phyloP scores from a whole-genome alignment of 1,139 yeast genomes.

The Geotrichum siamense region DNA sequence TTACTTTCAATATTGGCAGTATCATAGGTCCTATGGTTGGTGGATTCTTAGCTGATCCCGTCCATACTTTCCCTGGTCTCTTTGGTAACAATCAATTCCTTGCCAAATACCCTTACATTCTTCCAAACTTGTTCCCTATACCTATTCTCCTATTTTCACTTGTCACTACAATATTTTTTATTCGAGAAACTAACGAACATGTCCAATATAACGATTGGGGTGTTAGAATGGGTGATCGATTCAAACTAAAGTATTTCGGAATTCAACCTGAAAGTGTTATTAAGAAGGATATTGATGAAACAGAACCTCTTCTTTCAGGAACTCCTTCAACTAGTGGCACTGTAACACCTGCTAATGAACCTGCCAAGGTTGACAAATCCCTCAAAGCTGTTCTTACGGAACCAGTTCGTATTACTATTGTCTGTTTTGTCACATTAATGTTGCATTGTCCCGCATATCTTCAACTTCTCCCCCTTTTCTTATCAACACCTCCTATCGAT shows the following conservation, averaged over 20 bases:
- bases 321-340: neutral
- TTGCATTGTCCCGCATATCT: slow-evolving; percentile 48
- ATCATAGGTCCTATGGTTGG: slow-evolving; percentile 46
- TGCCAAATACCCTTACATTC: slow-evolving; percentile 47
- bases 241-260: slow-evolving; percentile 15
- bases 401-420: slow-evolving; percentile 27
- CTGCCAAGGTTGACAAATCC: neutral
- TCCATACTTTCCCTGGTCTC: slow-evolving; percentile 24
- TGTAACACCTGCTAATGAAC: neutral
- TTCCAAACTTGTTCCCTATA: slow-evolving; percentile 54
- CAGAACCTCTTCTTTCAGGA: neutral
- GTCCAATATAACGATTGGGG: slow-evolving; percentile 39
- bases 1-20: slow-evolving; percentile 50
- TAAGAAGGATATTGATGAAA: slow-evolving; percentile 9
- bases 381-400: slow-evolving; percentile 24
- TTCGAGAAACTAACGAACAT: slow-evolving; percentile 50
- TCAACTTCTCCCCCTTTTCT: slow-evolving; percentile 53
- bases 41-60: slow-evolving; percentile 35
- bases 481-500: slow-evolving; percentile 42
- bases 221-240: slow-evolving; percentile 28
- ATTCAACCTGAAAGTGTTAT: neutral
- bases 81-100: slow-evolving; percentile 28
- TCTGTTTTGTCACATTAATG: slow-evolving; percentile 32
- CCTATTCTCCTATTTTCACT: slow-evolving; percentile 34
- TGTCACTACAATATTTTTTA: slow-evolving; percentile 41